A percentile compares a stretch with the other conserved stretches of the same genome.
These are phyloP conservation scores for Boletus sensibilis DNA, from an alignment of 768 basidiomycete species.

Conservation along the genomic window DNA sequence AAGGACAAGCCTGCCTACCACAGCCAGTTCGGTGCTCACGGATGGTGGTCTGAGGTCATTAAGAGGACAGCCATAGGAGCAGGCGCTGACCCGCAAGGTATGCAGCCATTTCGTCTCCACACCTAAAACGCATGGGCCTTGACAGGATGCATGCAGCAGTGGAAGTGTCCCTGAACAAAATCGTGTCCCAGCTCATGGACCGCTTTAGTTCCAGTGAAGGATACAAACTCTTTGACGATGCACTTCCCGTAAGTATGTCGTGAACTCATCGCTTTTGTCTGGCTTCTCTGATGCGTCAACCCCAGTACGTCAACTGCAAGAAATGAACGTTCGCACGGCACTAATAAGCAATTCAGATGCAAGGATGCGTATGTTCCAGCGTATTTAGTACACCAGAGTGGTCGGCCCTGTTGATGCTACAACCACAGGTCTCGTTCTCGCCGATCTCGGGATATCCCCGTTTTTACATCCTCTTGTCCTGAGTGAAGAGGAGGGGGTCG, in stretches of 20 bases:
- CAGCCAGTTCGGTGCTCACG: slow-evolving; percentile 42
- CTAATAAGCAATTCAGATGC: slow-evolving; percentile 72
- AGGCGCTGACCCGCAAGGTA: slow-evolving; percentile 61
- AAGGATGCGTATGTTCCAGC: slow-evolving; percentile 56
- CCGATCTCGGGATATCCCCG: slow-evolving; percentile 54
- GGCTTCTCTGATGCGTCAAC: slow-evolving; percentile 2
- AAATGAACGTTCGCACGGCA: slow-evolving; percentile 49
- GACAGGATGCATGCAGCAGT: slow-evolving; percentile 44
- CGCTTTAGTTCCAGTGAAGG: slow-evolving; percentile 72
- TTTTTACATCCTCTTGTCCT: slow-evolving; percentile 57
- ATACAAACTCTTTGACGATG: slow-evolving; percentile 61
- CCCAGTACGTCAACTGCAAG: slow-evolving; percentile 46
- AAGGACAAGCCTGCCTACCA: slow-evolving; percentile 57
- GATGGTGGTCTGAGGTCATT: slow-evolving; percentile 83
- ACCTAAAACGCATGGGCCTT: slow-evolving; percentile 21
- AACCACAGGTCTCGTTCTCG: slow-evolving; percentile 46
- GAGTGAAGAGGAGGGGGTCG: slow-evolving; percentile 66
- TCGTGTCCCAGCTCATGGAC: slow-evolving; percentile 59
- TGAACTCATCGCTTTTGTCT: neutral
- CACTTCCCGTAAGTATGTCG: slow-evolving; percentile 43
- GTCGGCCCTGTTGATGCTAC: neutral
- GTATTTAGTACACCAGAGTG: neutral
- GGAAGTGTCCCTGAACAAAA: slow-evolving; percentile 48
- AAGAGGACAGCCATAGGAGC: slow-evolving; percentile 71
- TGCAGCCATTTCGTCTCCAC: slow-evolving; percentile 18